Percentiles rank a stretch among this genome's conserved stretches.
These are phyloP conservation scores for Clavispora phyllophila DNA, from an alignment of 805 yeast species.

Conservation along the genomic window DNA sequence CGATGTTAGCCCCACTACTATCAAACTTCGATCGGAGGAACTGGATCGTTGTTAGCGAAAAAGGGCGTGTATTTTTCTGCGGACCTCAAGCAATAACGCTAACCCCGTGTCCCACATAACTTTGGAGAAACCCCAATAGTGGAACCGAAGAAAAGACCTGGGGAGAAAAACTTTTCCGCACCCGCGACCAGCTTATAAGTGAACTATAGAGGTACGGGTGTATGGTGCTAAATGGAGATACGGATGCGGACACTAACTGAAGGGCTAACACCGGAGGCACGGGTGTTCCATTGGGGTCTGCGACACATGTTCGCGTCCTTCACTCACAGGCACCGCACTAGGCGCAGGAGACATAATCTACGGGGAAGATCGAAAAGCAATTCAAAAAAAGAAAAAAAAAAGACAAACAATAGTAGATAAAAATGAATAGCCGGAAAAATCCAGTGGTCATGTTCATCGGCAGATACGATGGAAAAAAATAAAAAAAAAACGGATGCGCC, in stretches of 20 bases:
- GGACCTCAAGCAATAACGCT: constrained; percentile 7
- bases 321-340: not conserved
- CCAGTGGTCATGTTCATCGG: too few relatives aligned
- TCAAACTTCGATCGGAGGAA: constrained; percentile 18
- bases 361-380: too few relatives aligned
- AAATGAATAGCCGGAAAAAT: too few relatives aligned
- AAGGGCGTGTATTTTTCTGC: constrained; percentile 15
- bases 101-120: constrained; percentile 5
- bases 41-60: constrained; percentile 20
- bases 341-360: too few relatives aligned
- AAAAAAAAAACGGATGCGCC: not conserved
- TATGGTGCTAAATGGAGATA: not conserved
- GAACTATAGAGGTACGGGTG: not conserved
- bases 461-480: not conserved
- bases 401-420: too few relatives aligned
- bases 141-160: not conserved
- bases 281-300: not conserved
- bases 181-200: not conserved
- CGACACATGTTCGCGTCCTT: not conserved
- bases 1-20: constrained; percentile 20
- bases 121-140: constrained; percentile 16
- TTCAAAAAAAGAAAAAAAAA: too few relatives aligned
- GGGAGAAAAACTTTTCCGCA: not conserved
- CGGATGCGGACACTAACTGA: too few relatives aligned
- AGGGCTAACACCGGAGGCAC: not conserved